Base-by-base conservation (phyloP, 495 filamentous ascomycete genomes). In the Penicillium riverlandense region DNA sequence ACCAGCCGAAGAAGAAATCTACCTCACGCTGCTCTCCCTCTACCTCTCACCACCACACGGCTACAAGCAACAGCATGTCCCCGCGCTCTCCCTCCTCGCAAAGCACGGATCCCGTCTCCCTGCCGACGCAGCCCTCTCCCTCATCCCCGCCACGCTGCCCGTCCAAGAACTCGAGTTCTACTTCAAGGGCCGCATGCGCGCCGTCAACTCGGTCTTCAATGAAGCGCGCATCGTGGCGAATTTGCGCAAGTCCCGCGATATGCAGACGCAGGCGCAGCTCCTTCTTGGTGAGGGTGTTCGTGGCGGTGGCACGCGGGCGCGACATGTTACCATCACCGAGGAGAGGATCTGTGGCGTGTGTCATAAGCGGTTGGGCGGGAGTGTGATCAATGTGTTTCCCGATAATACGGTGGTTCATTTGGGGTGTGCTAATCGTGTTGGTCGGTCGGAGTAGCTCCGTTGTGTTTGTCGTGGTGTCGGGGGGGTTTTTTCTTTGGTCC, bases 51-150 rank as follows among this genome's bases (percentile, higher is more conserved):
- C 92, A 4, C 89, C 89, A 7, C 69, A 81, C 7, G 82, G 84
- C 1, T 74, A 96, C 53, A 64, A 78, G 43, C 77, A 80, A 7
- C 86, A 86, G 50, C 84, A 90, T 52, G 75, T 67, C 0, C 86
- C 90, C 2, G 92, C 92, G 6, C 74, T 98, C 9, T 77, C 80
- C n/a, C 75, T 98, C 33, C 80, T 98, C 6, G 88, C 86, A 35
- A 84, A 85, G 48, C 92, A 98, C 53, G 92, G 92, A 38, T 88
- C 90, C 15, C 85, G 92, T 11, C 78, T 98, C 15, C 90, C 95
- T 0, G 88, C 92, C 4, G 77, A 82, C 11, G 85, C 85, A 10
- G 91, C 90, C 0, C 74, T 98, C 5, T 79, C 81, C 9, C 70
- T 97, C 22, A 87, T 98, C n/a, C 92, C 92, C 0, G 76, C 86